A percentile compares a stretch with the other conserved stretches of the same genome.
phyloP scores from a whole-genome alignment of 2,329 filamentous ascomycete genomes.

The Seiridium unicorne region DNA sequence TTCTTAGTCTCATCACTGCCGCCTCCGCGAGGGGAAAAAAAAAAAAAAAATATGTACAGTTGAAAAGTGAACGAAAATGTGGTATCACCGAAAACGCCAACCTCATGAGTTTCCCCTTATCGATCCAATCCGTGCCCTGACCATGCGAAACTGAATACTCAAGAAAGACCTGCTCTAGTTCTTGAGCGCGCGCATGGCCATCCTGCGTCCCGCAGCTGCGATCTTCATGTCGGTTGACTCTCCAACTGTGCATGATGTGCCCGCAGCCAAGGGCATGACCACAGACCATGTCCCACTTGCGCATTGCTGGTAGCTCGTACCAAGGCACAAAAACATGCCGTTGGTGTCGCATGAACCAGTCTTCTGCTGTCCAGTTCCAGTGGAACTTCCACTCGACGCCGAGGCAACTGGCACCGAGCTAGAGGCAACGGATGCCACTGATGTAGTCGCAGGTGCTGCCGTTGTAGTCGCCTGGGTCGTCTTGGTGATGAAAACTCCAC shows the following conservation, averaged over 20 bases:
- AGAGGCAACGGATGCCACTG: slow-evolving; percentile 13
- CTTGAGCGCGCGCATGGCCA: background rate
- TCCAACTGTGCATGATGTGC: slow-evolving; percentile 44
- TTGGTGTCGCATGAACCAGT: slow-evolving; percentile 44
- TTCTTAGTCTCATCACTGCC: background rate
- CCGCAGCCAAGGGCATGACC: slow-evolving; percentile 38
- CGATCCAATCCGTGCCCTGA: background rate
- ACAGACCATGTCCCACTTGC: slow-evolving; percentile 50
- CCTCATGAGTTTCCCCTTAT: background rate
- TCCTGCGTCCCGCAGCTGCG: background rate
- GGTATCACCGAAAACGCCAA: slow-evolving; percentile 1
- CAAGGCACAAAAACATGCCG: slow-evolving; percentile 55
- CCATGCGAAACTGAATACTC: no score
- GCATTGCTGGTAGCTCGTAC: slow-evolving; percentile 53
- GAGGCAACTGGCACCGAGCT: slow-evolving; percentile 20
- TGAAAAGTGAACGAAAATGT: background rate
- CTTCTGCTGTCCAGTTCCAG: slow-evolving; percentile 17
- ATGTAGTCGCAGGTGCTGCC: slow-evolving; percentile 15
- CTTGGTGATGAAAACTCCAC: slow-evolving; percentile 40
- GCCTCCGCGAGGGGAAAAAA: background rate
- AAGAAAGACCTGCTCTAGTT: background rate
- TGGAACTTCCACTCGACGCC: slow-evolving; percentile 16
- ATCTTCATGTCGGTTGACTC: slow-evolving; percentile 34
- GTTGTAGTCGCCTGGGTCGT: slow-evolving; percentile 10
- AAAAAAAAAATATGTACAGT: background rate